Evolutionary conservation across 202 grass and related monocot genomes (phyloP).

Genomic region (Eragrostis tef): DNA sequence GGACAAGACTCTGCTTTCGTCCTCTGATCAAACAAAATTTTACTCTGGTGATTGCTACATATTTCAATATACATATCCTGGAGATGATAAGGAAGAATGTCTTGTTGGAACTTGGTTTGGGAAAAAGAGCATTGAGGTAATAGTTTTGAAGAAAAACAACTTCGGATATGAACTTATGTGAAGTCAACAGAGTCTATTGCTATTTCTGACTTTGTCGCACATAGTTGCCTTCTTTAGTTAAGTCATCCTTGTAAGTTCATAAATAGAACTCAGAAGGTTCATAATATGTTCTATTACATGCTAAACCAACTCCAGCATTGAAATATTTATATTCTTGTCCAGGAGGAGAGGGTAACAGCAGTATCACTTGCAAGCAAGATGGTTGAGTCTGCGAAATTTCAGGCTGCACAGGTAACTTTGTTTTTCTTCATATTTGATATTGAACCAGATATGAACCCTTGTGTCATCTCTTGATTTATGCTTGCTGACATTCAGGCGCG

Average conservation of each 20-base stretch:
- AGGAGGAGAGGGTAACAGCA: conserved; percentile 77
- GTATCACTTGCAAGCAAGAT: conserved; percentile 83
- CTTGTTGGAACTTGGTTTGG: conserved; percentile 96
- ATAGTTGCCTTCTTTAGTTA: conserved; percentile 21
- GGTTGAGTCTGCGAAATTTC: conserved; percentile 80
- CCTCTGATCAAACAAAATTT: conserved; percentile 80
- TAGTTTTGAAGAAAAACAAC: conserved; percentile 37
- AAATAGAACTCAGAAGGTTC: conserved; percentile 32
- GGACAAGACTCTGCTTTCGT: conserved; percentile 70
- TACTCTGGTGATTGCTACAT: conserved; percentile 92
- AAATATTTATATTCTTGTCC: conserved; percentile 40
- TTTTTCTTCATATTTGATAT: conserved; percentile 35
- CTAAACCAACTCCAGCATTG: conserved; percentile 29
- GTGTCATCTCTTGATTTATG: conserved; percentile 27
- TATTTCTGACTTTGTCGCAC: conserved; percentile 8
- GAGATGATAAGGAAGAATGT: conserved; percentile 86
- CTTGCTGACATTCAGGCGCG: conserved; percentile 54
- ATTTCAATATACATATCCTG: conserved; percentile 88
- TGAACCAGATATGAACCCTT: conserved; percentile 24
- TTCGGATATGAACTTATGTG: background rate
- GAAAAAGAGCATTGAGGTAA: conserved; percentile 84
- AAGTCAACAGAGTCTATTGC: background rate
- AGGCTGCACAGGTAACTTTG: conserved; percentile 66
- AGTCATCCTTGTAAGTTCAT: conserved; percentile 16
- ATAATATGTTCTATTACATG: conserved; percentile 23